Percentiles rank a stretch among this genome's conserved stretches.
These are phyloP conservation scores for Bretziella fagacearum DNA, from an alignment of 2,329 filamentous ascomycete genomes.

Conservation along the genomic window DNA sequence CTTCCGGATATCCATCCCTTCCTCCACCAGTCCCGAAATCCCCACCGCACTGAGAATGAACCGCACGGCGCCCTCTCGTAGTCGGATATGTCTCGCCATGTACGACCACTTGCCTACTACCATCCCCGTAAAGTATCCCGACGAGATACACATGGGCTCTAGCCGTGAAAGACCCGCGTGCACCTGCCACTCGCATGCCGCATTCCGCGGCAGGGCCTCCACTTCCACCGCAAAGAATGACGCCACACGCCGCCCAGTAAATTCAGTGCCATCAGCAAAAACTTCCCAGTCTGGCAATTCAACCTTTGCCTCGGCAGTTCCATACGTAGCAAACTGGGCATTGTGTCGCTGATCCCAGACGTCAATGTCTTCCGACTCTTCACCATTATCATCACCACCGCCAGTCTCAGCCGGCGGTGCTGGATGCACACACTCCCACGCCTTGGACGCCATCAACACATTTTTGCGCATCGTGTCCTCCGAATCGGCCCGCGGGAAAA, in stretches of 20 bases:
- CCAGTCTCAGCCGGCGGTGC: slow-evolving; percentile 29
- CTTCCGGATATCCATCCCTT: slow-evolving; percentile 10
- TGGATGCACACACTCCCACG: slow-evolving; percentile 32
- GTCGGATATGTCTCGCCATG: slow-evolving; percentile 8
- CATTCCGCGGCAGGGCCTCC: slow-evolving; percentile 53
- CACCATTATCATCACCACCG: slow-evolving; percentile 26
- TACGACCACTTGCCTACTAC: slow-evolving; percentile 9
- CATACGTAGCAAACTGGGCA: slow-evolving; percentile 29
- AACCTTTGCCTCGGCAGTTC: slow-evolving; percentile 18
- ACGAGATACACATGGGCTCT: slow-evolving; percentile 10
- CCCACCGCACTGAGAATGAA: slow-evolving; percentile 8
- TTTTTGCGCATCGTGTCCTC: slow-evolving; percentile 20
- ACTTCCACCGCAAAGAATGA: slow-evolving; percentile 64
- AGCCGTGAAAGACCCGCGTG: slow-evolving; percentile 38
- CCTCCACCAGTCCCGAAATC: slow-evolving; percentile 6
- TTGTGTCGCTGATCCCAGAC: slow-evolving; percentile 52
- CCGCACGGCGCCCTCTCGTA: slow-evolving; percentile 8
- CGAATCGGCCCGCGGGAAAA: slow-evolving; percentile 35
- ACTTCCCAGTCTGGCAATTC: slow-evolving; percentile 35
- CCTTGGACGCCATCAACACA: slow-evolving; percentile 27
- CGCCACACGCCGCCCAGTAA: slow-evolving; percentile 29
- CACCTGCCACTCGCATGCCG: slow-evolving; percentile 70
- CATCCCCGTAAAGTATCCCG: slow-evolving; percentile 4
- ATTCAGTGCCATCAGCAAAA: slow-evolving; percentile 24
- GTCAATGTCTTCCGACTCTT: slow-evolving; percentile 37